Evolutionary conservation across 2,329 filamentous ascomycete species (phyloP).

Genomic region (Exophiala oligosperma): DNA sequence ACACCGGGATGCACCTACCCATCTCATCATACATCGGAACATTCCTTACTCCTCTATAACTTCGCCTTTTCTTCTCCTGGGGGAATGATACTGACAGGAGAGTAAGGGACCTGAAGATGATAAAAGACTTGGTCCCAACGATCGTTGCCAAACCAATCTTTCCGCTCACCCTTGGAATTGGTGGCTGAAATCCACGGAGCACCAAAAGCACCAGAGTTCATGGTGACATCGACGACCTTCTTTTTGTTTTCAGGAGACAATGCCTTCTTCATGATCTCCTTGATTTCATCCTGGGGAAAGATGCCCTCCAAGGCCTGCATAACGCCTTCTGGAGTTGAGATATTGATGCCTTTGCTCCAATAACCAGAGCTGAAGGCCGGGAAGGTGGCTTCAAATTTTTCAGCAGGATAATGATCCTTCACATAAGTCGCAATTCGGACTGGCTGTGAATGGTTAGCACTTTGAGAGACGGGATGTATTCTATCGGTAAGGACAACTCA

Average conservation of each 20-base stretch:
- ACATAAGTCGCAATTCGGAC: constrained; percentile 25
- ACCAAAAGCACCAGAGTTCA: constrained; percentile 19
- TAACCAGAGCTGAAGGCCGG: constrained; percentile 21
- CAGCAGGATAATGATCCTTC: constrained; percentile 23
- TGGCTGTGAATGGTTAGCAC: constrained; percentile 1
- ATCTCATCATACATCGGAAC: not conserved
- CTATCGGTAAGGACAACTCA: constrained; percentile 2
- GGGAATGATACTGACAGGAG: constrained; percentile 14
- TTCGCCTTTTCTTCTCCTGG: constrained; percentile 19
- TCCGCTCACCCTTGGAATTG: constrained; percentile 17
- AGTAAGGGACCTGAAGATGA: constrained; percentile 17
- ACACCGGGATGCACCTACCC: not conserved
- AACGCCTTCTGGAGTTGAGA: constrained; percentile 17
- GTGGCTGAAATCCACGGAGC: constrained; percentile 20
- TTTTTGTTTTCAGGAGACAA: constrained; percentile 20
- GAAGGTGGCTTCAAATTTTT: constrained; percentile 22
- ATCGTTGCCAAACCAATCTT: constrained; percentile 24
- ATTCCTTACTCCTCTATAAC: not conserved
- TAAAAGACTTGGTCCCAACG: constrained; percentile 23
- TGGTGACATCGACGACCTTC: constrained; percentile 20
- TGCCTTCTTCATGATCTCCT: constrained; percentile 22
- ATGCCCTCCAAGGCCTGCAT: constrained; percentile 19
- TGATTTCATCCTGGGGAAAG: constrained; percentile 21
- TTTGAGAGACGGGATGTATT: not conserved
- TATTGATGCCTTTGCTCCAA: constrained; percentile 25